phyloP scores from a whole-genome alignment of 306 rosid genomes.

The Corylus heterophylla region DNA sequence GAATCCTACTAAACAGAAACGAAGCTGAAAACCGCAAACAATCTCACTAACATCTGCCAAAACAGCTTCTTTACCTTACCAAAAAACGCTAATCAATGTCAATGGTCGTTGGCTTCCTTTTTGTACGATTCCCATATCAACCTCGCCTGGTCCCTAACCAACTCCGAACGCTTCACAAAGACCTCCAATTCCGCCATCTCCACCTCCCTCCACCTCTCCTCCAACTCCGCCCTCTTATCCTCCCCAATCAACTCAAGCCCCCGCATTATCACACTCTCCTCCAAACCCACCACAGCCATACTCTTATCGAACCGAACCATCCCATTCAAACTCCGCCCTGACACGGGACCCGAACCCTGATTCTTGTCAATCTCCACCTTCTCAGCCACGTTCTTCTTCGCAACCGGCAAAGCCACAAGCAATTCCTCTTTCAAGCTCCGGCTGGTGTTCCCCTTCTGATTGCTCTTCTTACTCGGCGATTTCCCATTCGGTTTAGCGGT shows the following conservation, averaged over 20 bases:
- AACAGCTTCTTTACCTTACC: constrained; percentile 12
- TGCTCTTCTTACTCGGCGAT: constrained; percentile 8
- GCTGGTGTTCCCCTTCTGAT: constrained; percentile 28
- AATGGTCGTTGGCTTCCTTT: constrained; percentile 25
- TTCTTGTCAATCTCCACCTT: constrained; percentile 18
- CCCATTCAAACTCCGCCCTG: constrained; percentile 21
- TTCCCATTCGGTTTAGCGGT: constrained; percentile 29
- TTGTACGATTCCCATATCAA: constrained; percentile 44
- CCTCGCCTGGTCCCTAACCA: constrained; percentile 37
- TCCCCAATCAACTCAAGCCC: constrained; percentile 42
- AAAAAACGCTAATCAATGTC: not conserved
- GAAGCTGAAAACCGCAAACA: not conserved
- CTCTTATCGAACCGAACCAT: constrained; percentile 27
- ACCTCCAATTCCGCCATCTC: constrained; percentile 53
- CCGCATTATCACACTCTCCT: constrained; percentile 31
- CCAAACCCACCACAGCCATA: constrained; percentile 23
- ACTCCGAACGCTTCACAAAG: constrained; percentile 28
- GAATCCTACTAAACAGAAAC: not conserved
- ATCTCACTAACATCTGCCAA: not conserved
- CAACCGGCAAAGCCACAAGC: constrained; percentile 1
- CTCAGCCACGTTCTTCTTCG: constrained; percentile 21
- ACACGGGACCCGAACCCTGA: not conserved
- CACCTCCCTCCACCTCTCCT: constrained; percentile 49
- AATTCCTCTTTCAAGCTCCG: constrained; percentile 14
- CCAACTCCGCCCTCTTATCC: constrained; percentile 48